Conservation (phyloP, 2,329 filamentous ascomycete genomes). For the Fusarium piperis region DNA sequence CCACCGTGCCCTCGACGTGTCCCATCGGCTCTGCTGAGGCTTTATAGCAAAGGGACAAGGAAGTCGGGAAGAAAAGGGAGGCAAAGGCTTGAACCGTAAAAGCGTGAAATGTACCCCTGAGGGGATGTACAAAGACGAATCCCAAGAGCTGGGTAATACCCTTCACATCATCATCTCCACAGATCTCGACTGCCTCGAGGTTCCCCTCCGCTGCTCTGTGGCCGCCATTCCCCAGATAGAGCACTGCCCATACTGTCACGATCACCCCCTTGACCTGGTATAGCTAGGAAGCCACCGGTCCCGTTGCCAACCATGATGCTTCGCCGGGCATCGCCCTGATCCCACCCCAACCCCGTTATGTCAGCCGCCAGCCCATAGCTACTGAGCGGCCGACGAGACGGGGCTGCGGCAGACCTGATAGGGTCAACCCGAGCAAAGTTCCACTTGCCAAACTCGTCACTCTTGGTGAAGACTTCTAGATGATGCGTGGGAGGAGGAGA, state of each 20-base stretch:
- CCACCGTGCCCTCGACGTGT: constrained; percentile 14
- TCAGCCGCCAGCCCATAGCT: constrained; percentile 68
- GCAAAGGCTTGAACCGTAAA: not conserved
- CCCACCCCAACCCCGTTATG: constrained; percentile 59
- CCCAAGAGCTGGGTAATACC: not conserved
- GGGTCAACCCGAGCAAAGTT: constrained; percentile 63
- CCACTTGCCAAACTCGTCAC: constrained; percentile 67
- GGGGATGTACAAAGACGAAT: not conserved
- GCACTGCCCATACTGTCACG: constrained; percentile 13
- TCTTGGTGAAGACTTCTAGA: constrained; percentile 69
- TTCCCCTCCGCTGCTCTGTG: constrained; percentile 54
- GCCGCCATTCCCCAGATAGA: constrained; percentile 42
- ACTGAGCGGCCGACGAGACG: constrained; percentile 58
- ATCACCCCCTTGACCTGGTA: constrained; percentile 51
- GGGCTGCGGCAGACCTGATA: constrained; percentile 40
- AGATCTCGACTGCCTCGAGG: constrained; percentile 37
- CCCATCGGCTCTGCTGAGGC: not conserved
- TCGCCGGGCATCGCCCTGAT: constrained; percentile 60
- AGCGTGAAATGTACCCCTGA: not conserved
- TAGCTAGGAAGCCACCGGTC: constrained; percentile 61
- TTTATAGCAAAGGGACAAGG: not conserved
- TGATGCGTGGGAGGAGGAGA: constrained; percentile 59
- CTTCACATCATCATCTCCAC: constrained; percentile 22
- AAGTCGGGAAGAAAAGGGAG: not conserved
- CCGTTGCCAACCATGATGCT: constrained; percentile 65